phyloP scores from a whole-genome alignment of 352 stramenopile species.

The Globisporangium spinosum region DNA sequence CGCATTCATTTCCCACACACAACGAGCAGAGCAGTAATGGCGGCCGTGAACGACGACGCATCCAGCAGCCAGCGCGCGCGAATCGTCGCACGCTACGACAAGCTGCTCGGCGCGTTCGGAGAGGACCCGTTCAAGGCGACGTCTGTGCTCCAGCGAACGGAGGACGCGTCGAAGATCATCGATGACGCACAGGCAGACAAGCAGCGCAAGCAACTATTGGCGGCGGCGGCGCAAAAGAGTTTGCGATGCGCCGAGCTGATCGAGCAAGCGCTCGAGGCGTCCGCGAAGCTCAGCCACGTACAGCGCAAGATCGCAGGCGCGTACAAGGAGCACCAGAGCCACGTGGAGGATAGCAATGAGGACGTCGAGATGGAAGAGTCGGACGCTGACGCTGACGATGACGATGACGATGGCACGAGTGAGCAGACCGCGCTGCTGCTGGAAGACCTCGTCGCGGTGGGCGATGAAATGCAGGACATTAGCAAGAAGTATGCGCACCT shows the following conservation, averaged over 20 bases:
- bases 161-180: slow-evolving; percentile 34
- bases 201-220: slow-evolving; percentile 39
- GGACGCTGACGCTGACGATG: slow-evolving; percentile 20
- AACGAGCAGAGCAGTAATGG: slow-evolving; percentile 4
- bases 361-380: slow-evolving; percentile 38
- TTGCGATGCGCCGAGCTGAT: slow-evolving; percentile 77
- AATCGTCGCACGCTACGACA: slow-evolving; percentile 48
- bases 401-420: slow-evolving; percentile 27
- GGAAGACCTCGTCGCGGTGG: slow-evolving; percentile 52
- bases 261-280: slow-evolving; percentile 55
- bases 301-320: slow-evolving; percentile 38
- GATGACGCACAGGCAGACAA: slow-evolving; percentile 21
- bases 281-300: slow-evolving; percentile 40
- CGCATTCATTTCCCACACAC: neutral
- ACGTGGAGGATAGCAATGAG: slow-evolving; percentile 17
- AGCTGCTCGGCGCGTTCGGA: slow-evolving; percentile 52
- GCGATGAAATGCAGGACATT: slow-evolving; percentile 43
- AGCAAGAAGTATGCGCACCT: slow-evolving; percentile 45
- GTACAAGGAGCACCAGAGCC: slow-evolving; percentile 20
- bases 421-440: slow-evolving; percentile 49
- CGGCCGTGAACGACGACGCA: neutral
- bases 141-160: slow-evolving; percentile 29
- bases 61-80: slow-evolving; percentile 13
- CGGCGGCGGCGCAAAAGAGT: slow-evolving; percentile 44
- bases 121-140: slow-evolving; percentile 46